Base-by-base conservation (phyloP, 345 rosid genomes). In the Theobroma cacao region DNA sequence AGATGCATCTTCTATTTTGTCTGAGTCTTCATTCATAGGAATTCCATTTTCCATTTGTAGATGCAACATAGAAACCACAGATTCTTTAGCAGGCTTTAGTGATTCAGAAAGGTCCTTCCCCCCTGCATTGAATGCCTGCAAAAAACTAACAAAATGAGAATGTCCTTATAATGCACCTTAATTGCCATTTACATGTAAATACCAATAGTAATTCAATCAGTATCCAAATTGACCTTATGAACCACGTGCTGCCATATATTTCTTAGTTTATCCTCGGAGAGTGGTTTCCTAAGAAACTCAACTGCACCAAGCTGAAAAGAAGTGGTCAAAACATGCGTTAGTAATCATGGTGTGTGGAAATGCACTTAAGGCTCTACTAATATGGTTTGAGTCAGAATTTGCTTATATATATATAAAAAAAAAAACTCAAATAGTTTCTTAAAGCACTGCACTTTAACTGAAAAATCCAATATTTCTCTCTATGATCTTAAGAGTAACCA, bases 181-280 rank as follows among this genome's bases (percentile, higher is more conserved):
- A 72, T 70, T 33, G 41, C 40, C 38, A 36, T 60, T 15, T 60
- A 31, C 26, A 28, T 40, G 20, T 73, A 47, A 48, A 43, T 33
- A 68, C 56, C 30, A 43, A 47, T 31, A 22, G 83, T 22, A 45
- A 36, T 34, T 43, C 50, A 76, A 59, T 17, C 50, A 68, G 48
- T 68, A 69, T 30, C 20, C 24, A 56, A 30, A 67, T 75, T 10
- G 72, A 94, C 99, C 97, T 94, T 94, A 77, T 94, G 98, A 81
- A 92, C 94, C 78, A 96, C 98, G 30, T 96, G 99, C 82, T 96
- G 99, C 99, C 99, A 96, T 78, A 96, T 86, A 72, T 96, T 92
- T 85, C 88, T 86, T 76, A 96, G 83, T 81, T 94, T 96, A 75
- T 92, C 98, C 69, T 90, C 91, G 0, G 88, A 89, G 40, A 96